Percentiles rank a stretch among this genome's conserved stretches.
These are phyloP conservation scores for Pyrenochaeta sp. DNA, from an alignment of 2,329 filamentous ascomycete genomes.

Conservation along the genomic window DNA sequence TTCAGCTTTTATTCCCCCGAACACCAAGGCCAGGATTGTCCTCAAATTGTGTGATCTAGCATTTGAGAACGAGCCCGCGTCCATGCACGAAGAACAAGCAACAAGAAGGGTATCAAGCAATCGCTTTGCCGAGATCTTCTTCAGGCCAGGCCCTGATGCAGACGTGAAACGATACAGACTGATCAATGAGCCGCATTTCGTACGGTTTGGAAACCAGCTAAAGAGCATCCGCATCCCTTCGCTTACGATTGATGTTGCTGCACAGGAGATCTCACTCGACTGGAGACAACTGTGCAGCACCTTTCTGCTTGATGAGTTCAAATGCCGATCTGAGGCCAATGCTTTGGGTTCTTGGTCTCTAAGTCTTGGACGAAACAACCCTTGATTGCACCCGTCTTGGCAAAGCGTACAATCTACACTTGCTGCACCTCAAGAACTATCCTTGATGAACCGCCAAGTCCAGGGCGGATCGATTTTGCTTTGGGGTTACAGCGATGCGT, in stretches of 20 bases:
- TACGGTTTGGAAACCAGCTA: conserved; percentile 23
- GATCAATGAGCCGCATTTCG: conserved; percentile 22
- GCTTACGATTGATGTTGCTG: conserved; percentile 16
- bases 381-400: conserved; percentile 15
- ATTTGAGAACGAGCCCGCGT: conserved; percentile 5
- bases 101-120: conserved; percentile 8
- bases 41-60: conserved; percentile 22
- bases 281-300: conserved; percentile 25
- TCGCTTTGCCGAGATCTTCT: conserved; percentile 22
- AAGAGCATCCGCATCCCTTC: conserved; percentile 24
- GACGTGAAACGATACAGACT: conserved; percentile 9
- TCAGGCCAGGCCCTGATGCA: conserved; percentile 14
- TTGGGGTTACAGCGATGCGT: conserved; percentile 13
- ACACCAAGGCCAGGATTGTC: conserved; percentile 20
- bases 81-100: conserved; percentile 11
- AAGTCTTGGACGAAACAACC: conserved; percentile 13
- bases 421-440: conserved; percentile 4
- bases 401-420: conserved; percentile 11
- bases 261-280: conserved; percentile 22
- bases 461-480: conserved; percentile 18
- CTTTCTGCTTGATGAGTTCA: conserved; percentile 23
- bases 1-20: conserved; percentile 22
- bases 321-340: conserved; percentile 15
- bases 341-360: conserved; percentile 16
- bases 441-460: conserved; percentile 10